Percentiles rank a stretch among this genome's conserved stretches.
These are phyloP conservation scores for Boletus rex-veris DNA, from an alignment of 768 basidiomycete genomes.

Conservation along the genomic window DNA sequence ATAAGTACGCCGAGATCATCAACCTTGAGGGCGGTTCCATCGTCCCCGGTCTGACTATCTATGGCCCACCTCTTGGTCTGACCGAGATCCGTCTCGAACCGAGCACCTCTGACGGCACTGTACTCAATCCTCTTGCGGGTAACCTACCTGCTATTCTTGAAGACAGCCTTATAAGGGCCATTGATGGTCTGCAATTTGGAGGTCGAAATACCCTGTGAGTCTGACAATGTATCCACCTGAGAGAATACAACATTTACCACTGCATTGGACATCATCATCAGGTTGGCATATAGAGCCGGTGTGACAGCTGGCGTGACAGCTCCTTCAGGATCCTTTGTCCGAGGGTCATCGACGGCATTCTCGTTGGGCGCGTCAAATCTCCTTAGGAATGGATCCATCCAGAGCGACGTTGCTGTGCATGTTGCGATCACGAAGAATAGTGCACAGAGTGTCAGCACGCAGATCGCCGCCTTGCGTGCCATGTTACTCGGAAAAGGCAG, in stretches of 20 bases:
- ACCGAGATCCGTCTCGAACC: constrained; percentile 65
- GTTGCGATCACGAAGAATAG: constrained; percentile 44
- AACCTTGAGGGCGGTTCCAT: constrained; percentile 73
- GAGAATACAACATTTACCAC: background rate
- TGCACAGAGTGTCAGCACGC: constrained; percentile 57
- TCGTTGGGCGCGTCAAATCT: constrained; percentile 44
- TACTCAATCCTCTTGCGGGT: constrained; percentile 52
- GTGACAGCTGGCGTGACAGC: constrained; percentile 59
- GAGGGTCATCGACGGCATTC: constrained; percentile 62
- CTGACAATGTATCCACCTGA: constrained; percentile 10
- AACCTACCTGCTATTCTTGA: constrained; percentile 34
- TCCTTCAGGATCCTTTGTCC: constrained; percentile 48
- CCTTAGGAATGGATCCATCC: constrained; percentile 21
- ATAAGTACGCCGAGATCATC: constrained; percentile 36
- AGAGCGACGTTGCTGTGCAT: constrained; percentile 62
- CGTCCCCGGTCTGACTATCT: constrained; percentile 66
- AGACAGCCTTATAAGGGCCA: constrained; percentile 26
- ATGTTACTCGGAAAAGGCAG: constrained; percentile 55
- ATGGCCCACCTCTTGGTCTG: constrained; percentile 69
- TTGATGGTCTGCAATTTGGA: constrained; percentile 38
- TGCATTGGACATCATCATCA: constrained; percentile 20
- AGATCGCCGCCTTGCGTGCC: constrained; percentile 60
- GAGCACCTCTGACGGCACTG: constrained; percentile 65
- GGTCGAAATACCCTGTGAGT: constrained; percentile 13
- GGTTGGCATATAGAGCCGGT: constrained; percentile 64